These are phyloP conservation scores for Magnusiomyces clavatus DNA, from an alignment of 1,139 yeast species.

Conservation along the genomic window DNA sequence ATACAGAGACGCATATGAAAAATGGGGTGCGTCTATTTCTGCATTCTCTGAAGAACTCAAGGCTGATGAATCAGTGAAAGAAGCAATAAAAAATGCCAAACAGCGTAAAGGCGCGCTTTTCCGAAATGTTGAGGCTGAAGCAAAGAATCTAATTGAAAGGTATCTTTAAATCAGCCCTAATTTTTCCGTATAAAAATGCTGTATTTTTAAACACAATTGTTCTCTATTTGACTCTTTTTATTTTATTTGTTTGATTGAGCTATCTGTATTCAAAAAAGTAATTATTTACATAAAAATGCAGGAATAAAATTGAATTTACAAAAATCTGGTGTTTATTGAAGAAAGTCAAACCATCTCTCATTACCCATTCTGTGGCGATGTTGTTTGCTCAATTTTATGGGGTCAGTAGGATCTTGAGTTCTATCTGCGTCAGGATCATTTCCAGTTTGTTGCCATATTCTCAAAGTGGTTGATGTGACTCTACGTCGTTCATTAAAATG, in stretches of 20 bases:
- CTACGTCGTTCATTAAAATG: too few relatives aligned
- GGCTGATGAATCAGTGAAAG: conserved; percentile 4
- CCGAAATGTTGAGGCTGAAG: conserved; percentile 9
- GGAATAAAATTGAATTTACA: too few relatives aligned
- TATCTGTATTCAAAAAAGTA: too few relatives aligned
- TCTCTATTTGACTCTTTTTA: neutral
- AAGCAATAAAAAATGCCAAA: conserved; percentile 13
- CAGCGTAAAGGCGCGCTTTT: conserved; percentile 6
- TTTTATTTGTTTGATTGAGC: neutral
- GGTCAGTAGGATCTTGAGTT: too few relatives aligned
- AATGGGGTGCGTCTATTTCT: conserved; percentile 9
- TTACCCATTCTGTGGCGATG: too few relatives aligned
- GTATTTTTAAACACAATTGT: neutral
- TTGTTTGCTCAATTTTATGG: too few relatives aligned
- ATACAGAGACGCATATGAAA: conserved; percentile 7
- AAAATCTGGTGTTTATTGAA: too few relatives aligned
- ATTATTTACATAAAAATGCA: too few relatives aligned
- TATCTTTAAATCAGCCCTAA: neutral
- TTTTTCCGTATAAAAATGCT: neutral
- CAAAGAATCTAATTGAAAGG: conserved; percentile 6
- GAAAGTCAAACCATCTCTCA: too few relatives aligned
- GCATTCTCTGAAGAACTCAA: neutral
- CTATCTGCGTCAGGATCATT: too few relatives aligned
- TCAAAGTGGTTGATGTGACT: too few relatives aligned
- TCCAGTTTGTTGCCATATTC: too few relatives aligned